These are phyloP conservation scores for Salvia sclarea DNA, from an alignment of 305 asterid genomes.

Conservation along the genomic window DNA sequence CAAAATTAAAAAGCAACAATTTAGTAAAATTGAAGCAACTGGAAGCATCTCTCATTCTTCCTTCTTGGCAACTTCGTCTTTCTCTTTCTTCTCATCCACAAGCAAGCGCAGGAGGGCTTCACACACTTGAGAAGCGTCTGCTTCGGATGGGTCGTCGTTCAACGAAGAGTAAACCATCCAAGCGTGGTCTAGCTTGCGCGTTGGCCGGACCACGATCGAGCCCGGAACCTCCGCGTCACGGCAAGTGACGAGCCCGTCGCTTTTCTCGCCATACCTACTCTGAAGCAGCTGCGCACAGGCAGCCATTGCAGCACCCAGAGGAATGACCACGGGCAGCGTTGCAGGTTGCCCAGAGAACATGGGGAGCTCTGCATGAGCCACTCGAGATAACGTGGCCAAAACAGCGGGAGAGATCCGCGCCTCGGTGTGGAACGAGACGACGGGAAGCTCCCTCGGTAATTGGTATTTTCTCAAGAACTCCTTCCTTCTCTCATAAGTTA, in stretches of 20 bases:
- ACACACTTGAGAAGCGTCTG: slow-evolving; percentile 86
- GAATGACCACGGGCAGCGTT: slow-evolving; percentile 75
- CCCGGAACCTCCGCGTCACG: slow-evolving; percentile 98
- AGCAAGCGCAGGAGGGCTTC: slow-evolving; percentile 84
- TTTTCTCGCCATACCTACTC: slow-evolving; percentile 84
- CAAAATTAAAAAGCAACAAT: slow-evolving; percentile 4
- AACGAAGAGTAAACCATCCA: slow-evolving; percentile 94
- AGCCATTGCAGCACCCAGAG: slow-evolving; percentile 95
- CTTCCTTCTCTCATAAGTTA: slow-evolving; percentile 78
- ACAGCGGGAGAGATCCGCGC: slow-evolving; percentile 90
- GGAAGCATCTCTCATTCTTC: slow-evolving; percentile 46
- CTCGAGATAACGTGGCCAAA: slow-evolving; percentile 82
- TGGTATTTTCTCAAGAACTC: slow-evolving; percentile 67
- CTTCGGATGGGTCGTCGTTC: slow-evolving; percentile 70
- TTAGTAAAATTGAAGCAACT: no score
- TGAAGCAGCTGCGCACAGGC: slow-evolving; percentile 95
- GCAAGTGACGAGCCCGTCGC: slow-evolving; percentile 89
- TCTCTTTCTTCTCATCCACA: slow-evolving; percentile 58
- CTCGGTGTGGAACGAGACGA: slow-evolving; percentile 86
- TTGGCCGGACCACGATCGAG: slow-evolving; percentile 75
- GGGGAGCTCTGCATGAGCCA: slow-evolving; percentile 86
- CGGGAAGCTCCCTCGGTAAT: slow-evolving; percentile 75
- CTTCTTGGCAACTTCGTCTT: slow-evolving; percentile 46
- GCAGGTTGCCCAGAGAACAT: slow-evolving; percentile 55
- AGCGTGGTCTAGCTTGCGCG: slow-evolving; percentile 85